Base-by-base conservation (phyloP, 2,329 filamentous ascomycete genomes). In the Trichoderma arundinaceum region DNA sequence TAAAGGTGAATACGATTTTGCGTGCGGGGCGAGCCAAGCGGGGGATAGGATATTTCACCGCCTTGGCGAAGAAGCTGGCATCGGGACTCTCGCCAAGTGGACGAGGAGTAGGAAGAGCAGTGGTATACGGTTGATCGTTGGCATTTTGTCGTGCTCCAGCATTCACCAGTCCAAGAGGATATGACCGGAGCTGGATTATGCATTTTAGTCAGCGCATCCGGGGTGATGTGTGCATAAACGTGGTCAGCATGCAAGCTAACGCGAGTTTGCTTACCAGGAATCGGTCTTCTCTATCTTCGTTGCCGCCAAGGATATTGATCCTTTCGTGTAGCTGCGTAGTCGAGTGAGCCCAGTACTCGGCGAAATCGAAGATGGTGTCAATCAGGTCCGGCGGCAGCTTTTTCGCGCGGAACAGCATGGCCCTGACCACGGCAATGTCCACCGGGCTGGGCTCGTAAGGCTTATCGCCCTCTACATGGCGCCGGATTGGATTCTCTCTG, bases 341-440 rank as follows among this genome's bases (percentile, higher is more conserved):
- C 1, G 82, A 81, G 69, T 83, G 83, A 13, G 82, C 82, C 87
- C 87, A 90, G 74, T 89, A 89, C 74, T 88, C 86, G 63, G 86
- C 87, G 33, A 78, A 73, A 70, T 90, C 86, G 62, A 89, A 74
- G 52, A 90, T 81, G 52, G 74, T 72, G 70, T 88, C 82, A 43
- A 87, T 76, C 0, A 90, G 66, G 67, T 89, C 87, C 1, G 78
- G 73, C 0, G 87, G 87, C 1, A 89, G 75, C 2, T 72, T 73
- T 7, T 76, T 74, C 10, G 74, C 77, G 60, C 78, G 77, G 32
- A 71, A 71, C n/a, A 89, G 72, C 73, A 85, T 79, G 12, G 77
- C 71, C 61, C 83, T 84, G 10, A 82, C 79, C 1, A 82, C 73
- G 2, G 81, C 68, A 1, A 88, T 81, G 71, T 89, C 85, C 46